phyloP scores from a whole-genome alignment of 345 rosid genomes.

The Murraya koenigii region DNA sequence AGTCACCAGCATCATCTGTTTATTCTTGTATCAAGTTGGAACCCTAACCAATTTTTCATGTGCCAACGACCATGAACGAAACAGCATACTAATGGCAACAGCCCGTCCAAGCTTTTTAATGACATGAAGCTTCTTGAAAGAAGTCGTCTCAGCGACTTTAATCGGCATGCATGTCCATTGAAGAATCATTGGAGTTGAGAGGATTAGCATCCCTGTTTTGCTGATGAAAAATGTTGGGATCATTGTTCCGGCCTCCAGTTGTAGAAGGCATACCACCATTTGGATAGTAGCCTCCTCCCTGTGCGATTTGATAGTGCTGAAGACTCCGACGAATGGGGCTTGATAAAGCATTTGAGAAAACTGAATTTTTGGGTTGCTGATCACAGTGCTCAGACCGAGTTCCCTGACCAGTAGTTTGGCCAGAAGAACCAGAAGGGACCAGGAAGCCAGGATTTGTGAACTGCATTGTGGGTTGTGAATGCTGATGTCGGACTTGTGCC shows the following conservation, averaged over 20 bases:
- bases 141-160: constrained; percentile 21
- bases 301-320: constrained; percentile 64
- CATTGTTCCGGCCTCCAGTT: constrained; percentile 40
- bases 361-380: constrained; percentile 70
- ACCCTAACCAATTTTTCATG: constrained; percentile 24
- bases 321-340: constrained; percentile 73
- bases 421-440: constrained; percentile 59
- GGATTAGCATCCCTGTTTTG: constrained; percentile 66
- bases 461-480: constrained; percentile 45
- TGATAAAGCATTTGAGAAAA: constrained; percentile 83
- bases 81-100: constrained; percentile 13
- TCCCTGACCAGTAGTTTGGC: constrained; percentile 41
- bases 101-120: constrained; percentile 9
- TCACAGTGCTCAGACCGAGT: constrained; percentile 57
- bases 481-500: constrained; percentile 49
- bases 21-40: constrained; percentile 27
- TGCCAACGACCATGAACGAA: constrained; percentile 7
- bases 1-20: constrained; percentile 23
- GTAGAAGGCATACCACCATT: constrained; percentile 39
- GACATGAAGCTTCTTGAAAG: constrained; percentile 11
- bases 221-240: constrained; percentile 39
- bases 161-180: constrained; percentile 87
- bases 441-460: constrained; percentile 38
- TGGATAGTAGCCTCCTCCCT: constrained; percentile 63
- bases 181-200: constrained; percentile 67